Base-by-base conservation (phyloP, 2,329 filamentous ascomycete genomes). In the Epichloe bromicola region DNA sequence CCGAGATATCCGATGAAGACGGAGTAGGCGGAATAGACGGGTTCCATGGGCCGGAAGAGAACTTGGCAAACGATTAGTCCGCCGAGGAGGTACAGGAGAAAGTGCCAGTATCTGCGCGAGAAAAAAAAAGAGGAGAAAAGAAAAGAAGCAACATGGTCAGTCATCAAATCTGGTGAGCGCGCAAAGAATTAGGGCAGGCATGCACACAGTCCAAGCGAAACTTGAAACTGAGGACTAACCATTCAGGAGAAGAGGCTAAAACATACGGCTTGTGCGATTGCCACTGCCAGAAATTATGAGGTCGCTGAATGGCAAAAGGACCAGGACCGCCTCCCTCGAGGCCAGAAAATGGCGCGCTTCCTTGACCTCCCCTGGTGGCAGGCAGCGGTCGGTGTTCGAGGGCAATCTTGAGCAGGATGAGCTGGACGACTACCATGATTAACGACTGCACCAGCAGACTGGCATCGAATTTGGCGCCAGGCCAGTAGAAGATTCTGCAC, bases 201-300 rank as follows among this genome's bases (percentile, higher is more conserved):
- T 30, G 26, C 8, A 30, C 8, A 30, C 26, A 30, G 26, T 30
- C 26, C 26, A 30, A 30, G 26, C 26, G 10, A 10, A 11, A 30
- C 26, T 10, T 30, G 26, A 23, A 30, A 30, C 26, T 30, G 26
- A 10, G 26, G 26, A 30, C 20, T 14, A 23, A 20, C 6, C 20
- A 20, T 17, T n/a, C 14, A 14, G 20, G 40, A 42, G 40, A 14
- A 42, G 12, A 45, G 30, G 23, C 20, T 5, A n/a, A 33, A 44
- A 45, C 12, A 45, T 64, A 83, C 70, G 85, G 85, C 59, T 81
- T 82, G 5, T 81, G 74, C 19, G 78, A 79, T 51, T 80, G 76
- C 87, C 87, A 91, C 66, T 87, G 85, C 87, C 87, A 91, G 65
- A 91, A 91, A 60, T 82, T 78, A 63, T 82, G 90, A 1, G 86